phyloP scores from a whole-genome alignment of 257 asterid genomes.

The Primulina eburnea region DNA sequence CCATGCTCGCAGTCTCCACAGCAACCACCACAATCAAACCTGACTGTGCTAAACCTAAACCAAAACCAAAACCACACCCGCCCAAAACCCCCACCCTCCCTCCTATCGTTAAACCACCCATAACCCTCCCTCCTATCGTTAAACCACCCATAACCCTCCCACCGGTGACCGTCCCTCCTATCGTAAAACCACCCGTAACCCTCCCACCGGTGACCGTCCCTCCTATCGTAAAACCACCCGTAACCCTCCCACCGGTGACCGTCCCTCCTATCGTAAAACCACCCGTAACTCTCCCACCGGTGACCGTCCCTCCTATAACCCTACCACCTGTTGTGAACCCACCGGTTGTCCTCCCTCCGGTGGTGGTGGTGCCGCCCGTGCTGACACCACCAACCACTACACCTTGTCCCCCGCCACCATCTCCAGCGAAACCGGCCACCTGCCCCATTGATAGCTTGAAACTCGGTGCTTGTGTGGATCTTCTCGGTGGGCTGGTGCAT shows the following conservation, averaged over 20 bases:
- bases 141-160: conserved; percentile 24
- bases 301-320: background rate
- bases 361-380: conserved; percentile 22
- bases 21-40: background rate
- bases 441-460: conserved; percentile 77
- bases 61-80: background rate
- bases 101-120: conserved; percentile 21
- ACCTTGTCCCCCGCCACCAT: conserved; percentile 28
- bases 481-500: conserved; percentile 75
- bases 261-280: conserved; percentile 19
- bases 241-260: background rate
- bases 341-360: background rate
- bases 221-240: background rate
- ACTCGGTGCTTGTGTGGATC: conserved; percentile 80
- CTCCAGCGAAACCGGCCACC: conserved; percentile 22
- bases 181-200: too few relatives aligned
- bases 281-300: conserved; percentile 10
- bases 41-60: background rate
- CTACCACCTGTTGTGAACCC: conserved; percentile 20
- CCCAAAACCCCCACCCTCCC: conserved; percentile 8
- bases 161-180: too few relatives aligned
- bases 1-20: background rate
- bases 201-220: background rate
- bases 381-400: conserved; percentile 24
- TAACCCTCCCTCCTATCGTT: conserved; percentile 3